These are phyloP conservation scores for Eucalyptus paniculata DNA, from an alignment of 345 rosid species.

Conservation along the genomic window DNA sequence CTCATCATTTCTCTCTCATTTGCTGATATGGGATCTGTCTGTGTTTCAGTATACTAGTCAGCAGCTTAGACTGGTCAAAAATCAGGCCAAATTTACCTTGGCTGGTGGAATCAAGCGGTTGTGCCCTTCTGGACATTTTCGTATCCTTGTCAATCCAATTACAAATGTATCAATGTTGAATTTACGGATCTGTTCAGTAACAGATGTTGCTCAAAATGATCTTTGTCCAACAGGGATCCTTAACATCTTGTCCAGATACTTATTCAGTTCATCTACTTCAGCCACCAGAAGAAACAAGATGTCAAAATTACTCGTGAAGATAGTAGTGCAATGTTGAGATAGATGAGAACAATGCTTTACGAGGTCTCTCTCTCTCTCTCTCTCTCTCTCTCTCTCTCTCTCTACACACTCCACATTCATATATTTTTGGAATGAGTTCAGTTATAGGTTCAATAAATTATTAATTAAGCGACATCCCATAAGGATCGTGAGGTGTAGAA, in stretches of 20 bases:
- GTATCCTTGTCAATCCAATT: slow-evolving; percentile 28
- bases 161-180: neutral
- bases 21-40: too few relatives aligned
- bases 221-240: neutral
- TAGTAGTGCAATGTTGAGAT: neutral
- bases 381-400: neutral
- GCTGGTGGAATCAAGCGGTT: slow-evolving; percentile 83
- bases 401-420: neutral
- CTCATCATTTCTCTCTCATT: neutral
- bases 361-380: neutral
- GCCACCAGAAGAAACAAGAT: neutral
- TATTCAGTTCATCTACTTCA: slow-evolving; percentile 54
- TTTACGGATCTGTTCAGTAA: neutral
- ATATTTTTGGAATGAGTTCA: neutral
- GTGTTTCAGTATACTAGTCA: slow-evolving; percentile 48
- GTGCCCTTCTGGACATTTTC: slow-evolving; percentile 59
- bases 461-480: neutral
- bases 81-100: slow-evolving; percentile 70
- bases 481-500: neutral
- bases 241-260: slow-evolving; percentile 38
- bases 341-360: neutral
- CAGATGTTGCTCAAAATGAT: neutral
- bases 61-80: slow-evolving; percentile 49
- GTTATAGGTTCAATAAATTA: neutral
- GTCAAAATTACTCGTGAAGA: neutral